These are phyloP conservation scores for Tilletiaria anomala DNA, from an alignment of 1,284 basidiomycete genomes.

Conservation along the genomic window DNA sequence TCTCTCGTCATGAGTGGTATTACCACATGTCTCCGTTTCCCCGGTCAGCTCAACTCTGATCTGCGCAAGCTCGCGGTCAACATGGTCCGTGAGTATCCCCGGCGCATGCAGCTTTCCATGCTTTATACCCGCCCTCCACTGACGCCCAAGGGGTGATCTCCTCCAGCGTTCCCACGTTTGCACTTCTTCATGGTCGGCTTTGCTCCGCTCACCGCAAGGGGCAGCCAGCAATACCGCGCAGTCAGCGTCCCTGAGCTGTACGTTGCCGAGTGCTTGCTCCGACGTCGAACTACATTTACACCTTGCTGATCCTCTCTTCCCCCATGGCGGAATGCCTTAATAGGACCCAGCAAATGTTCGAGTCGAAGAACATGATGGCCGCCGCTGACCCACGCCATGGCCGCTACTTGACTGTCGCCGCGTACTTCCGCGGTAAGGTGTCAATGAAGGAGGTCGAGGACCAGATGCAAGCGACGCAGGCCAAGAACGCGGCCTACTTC, in stretches of 20 bases:
- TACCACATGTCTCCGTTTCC: slow-evolving; percentile 78
- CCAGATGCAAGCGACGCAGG: slow-evolving; percentile 37
- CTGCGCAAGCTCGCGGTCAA: slow-evolving; percentile 86
- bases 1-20: slow-evolving; percentile 77
- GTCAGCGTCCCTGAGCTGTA: slow-evolving; percentile 87
- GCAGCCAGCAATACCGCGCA: slow-evolving; percentile 78
- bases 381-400: slow-evolving; percentile 88
- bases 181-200: slow-evolving; percentile 99
- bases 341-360: slow-evolving; percentile 97
- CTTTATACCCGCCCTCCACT: no score
- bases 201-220: slow-evolving; percentile 81
- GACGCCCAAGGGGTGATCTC: no score
- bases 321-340: no score
- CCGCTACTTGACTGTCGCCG: slow-evolving; percentile 68
- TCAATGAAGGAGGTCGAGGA: slow-evolving; percentile 43
- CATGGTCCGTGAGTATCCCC: no score
- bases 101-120: no score
- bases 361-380: slow-evolving; percentile 62
- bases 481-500: slow-evolving; percentile 32
- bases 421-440: slow-evolving; percentile 73
- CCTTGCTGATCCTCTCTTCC: no score
- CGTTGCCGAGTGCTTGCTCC: no score
- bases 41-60: slow-evolving; percentile 86
- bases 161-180: slow-evolving; percentile 94
- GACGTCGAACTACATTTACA: no score